Conservation (phyloP, 1,284 basidiomycete species). For the Puccinia polysora region DNA sequence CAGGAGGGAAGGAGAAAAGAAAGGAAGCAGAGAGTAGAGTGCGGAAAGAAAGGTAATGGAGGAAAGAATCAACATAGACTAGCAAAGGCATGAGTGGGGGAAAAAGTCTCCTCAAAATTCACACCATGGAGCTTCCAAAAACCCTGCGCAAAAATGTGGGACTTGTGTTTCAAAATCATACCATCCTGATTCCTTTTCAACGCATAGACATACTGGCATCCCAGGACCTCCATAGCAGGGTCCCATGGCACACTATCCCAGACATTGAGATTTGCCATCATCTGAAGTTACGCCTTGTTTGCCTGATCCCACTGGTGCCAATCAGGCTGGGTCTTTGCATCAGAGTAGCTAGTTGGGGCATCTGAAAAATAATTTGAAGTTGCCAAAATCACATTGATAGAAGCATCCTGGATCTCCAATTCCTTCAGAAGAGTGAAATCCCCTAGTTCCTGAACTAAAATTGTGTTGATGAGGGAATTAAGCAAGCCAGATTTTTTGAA, state of each 20-base stretch:
- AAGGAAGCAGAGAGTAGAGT: too few species aligned
- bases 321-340: not conserved
- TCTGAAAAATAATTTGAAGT: not conserved
- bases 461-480: not conserved
- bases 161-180: not conserved
- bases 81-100: conserved; percentile 9
- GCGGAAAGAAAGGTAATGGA: not conserved
- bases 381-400: not conserved
- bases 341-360: not conserved
- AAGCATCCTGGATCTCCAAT: not conserved
- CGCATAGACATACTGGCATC: not conserved
- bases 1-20: too few species aligned
- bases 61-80: not conserved
- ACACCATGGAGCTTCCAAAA: not conserved
- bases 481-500: too few species aligned
- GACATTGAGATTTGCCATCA: not conserved
- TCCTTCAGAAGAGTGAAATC: not conserved
- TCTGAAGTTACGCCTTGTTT: not conserved
- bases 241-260: not conserved
- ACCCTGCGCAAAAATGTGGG: not conserved
- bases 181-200: conserved; percentile 2
- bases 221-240: not conserved
- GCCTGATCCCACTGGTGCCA: not conserved
- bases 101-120: not conserved
- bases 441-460: not conserved